Evolutionary conservation across 306 rosid genomes (phyloP).

Genomic region (Quercus engelmannii): DNA sequence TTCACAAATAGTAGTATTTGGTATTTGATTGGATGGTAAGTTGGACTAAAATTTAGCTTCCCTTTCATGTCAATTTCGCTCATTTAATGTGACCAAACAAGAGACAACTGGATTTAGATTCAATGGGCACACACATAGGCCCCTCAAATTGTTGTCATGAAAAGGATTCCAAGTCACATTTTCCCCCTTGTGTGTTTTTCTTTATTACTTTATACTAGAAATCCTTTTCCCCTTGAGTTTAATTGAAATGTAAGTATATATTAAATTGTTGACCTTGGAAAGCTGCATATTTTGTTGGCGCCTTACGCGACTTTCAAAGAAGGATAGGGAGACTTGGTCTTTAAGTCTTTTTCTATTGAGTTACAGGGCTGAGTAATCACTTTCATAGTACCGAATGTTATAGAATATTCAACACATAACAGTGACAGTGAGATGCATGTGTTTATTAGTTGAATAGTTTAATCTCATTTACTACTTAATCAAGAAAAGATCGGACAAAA

Average conservation of each 20-base stretch:
- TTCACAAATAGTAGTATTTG: neutral
- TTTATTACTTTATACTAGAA: no score
- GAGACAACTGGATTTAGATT: neutral
- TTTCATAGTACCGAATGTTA: neutral
- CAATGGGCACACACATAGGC: neutral
- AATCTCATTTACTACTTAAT: no score
- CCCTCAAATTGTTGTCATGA: neutral
- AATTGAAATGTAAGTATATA: neutral
- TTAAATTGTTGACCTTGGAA: neutral
- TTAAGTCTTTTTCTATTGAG: neutral
- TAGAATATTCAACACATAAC: no score
- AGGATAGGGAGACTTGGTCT: neutral
- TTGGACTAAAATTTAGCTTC: neutral
- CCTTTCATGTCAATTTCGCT: neutral
- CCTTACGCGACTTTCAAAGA: neutral
- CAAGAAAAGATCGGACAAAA: no score
- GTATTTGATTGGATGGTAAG: neutral
- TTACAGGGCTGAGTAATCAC: neutral
- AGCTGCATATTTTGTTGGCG: no score
- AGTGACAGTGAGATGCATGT: no score
- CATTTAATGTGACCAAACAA: neutral
- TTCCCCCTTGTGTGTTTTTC: no score
- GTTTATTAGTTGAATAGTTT: no score
- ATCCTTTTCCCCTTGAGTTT: neutral
- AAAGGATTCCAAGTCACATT: neutral